Conservation (phyloP, 2,329 filamentous ascomycete species). For the Aspergillus clavatus region DNA sequence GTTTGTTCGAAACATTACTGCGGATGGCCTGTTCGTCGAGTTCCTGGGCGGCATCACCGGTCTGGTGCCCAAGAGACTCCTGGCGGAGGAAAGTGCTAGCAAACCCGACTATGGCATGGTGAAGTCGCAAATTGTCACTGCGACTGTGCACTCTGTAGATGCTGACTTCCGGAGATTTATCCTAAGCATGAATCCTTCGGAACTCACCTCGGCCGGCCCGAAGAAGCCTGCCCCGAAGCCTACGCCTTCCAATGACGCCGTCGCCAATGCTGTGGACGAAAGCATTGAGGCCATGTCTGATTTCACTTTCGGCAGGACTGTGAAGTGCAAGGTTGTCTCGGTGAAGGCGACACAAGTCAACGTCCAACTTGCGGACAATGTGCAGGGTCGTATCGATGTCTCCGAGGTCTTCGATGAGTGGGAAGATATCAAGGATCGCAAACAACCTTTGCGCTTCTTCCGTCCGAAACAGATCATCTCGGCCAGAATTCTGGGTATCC, state of each 20-base stretch:
- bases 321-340: constrained; percentile 73
- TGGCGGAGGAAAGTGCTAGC: constrained; percentile 64
- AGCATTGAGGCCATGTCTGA: constrained; percentile 63
- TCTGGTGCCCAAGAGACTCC: constrained; percentile 71
- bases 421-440: constrained; percentile 79
- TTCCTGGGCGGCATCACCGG: constrained; percentile 75
- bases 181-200: constrained; percentile 52
- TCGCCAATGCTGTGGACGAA: constrained; percentile 60
- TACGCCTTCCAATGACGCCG: constrained; percentile 32
- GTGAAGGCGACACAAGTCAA: constrained; percentile 91
- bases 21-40: constrained; percentile 79
- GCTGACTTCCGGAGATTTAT: constrained; percentile 64
- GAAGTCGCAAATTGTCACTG: constrained; percentile 68
- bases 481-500: constrained; percentile 77
- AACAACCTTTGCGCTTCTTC: constrained; percentile 72
- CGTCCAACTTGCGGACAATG: constrained; percentile 77
- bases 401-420: constrained; percentile 85
- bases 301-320: constrained; percentile 65
- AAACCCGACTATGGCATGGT: constrained; percentile 73
- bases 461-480: constrained; percentile 64
- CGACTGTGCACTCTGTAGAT: constrained; percentile 69
- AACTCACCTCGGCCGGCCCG: constrained; percentile 48
- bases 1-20: constrained; percentile 79
- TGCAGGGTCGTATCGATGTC: constrained; percentile 88
- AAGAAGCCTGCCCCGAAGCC: constrained; percentile 30